These are phyloP conservation scores for Lactifluus rugatus DNA, from an alignment of 768 basidiomycete genomes.

Conservation along the genomic window DNA sequence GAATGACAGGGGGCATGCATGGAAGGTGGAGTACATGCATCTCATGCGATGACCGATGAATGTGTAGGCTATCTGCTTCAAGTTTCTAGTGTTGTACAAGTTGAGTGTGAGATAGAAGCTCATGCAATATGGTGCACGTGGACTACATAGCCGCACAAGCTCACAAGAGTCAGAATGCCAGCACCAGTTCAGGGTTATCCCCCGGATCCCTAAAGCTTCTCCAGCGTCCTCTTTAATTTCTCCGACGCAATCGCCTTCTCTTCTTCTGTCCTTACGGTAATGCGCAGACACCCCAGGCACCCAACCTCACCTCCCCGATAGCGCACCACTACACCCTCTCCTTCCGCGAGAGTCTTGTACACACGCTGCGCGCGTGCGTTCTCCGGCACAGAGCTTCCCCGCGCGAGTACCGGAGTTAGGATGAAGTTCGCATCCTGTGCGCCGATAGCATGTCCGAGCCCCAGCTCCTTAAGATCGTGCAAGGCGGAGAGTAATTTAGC, in stretches of 20 bases:
- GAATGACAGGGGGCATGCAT: too few species aligned
- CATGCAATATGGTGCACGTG: too few species aligned
- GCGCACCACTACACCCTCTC: conserved; percentile 79
- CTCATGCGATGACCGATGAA: too few species aligned
- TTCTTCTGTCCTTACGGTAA: conserved; percentile 77
- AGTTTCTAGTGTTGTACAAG: too few species aligned
- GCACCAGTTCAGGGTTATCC: too few species aligned
- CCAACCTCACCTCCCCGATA: conserved; percentile 82
- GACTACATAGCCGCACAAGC: background rate
- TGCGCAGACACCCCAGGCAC: conserved; percentile 77
- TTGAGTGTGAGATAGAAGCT: too few species aligned
- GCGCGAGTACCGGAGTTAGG: conserved; percentile 61
- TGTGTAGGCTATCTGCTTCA: too few species aligned
- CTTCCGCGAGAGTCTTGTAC: conserved; percentile 79
- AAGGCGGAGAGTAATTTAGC: conserved; percentile 42
- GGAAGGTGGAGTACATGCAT: too few species aligned
- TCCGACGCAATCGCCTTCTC: conserved; percentile 60
- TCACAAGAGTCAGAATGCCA: too few species aligned
- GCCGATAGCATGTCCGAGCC: conserved; percentile 63
- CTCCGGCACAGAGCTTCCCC: conserved; percentile 37
- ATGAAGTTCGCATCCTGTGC: conserved; percentile 88
- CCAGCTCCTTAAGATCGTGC: too few species aligned
- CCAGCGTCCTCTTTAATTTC: conserved; percentile 43
- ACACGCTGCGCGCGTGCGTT: conserved; percentile 50
- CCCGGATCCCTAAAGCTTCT: conserved; percentile 21